Evolutionary conservation across 495 filamentous ascomycete genomes (phyloP).

Genomic region (Xylaria bambusicola): DNA sequence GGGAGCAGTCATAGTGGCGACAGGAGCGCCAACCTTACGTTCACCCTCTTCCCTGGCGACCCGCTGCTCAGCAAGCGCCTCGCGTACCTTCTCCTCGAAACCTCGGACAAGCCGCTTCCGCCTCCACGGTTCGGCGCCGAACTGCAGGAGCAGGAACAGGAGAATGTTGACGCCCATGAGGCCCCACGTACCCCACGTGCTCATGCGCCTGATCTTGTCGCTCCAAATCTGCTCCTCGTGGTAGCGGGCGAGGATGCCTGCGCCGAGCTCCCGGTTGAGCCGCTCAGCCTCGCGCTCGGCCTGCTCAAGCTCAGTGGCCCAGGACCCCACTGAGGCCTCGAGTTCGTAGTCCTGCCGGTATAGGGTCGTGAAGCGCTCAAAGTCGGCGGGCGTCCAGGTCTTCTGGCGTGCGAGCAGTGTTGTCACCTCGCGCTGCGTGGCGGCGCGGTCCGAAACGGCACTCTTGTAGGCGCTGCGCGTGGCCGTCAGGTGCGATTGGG

Average conservation of each 20-base stretch:
- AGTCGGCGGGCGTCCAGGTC: constrained; percentile 80
- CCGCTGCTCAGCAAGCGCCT: constrained; percentile 70
- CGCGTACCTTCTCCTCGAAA: constrained; percentile 62
- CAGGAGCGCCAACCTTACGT: constrained; percentile 8
- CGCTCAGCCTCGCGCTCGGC: constrained; percentile 79
- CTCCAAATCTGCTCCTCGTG: constrained; percentile 99
- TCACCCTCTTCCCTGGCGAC: constrained; percentile 23
- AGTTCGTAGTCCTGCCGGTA: constrained; percentile 93
- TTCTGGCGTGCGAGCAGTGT: constrained; percentile 91
- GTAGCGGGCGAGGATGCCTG: constrained; percentile 82
- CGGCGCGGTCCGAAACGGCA: constrained; percentile 74
- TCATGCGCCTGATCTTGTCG: constrained; percentile 93
- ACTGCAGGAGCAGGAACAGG: constrained; percentile 83
- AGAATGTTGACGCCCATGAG: constrained; percentile 96
- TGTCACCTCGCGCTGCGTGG: constrained; percentile 94
- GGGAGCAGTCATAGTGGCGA: constrained; percentile 17
- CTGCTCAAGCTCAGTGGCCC: constrained; percentile 67
- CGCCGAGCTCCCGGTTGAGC: constrained; percentile 69
- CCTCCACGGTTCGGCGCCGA: constrained; percentile 94
- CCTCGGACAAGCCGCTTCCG: constrained; percentile 75
- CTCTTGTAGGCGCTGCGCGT: constrained; percentile 75
- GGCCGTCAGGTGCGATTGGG: constrained; percentile 64
- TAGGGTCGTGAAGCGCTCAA: constrained; percentile 91
- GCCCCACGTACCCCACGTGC: constrained; percentile 97
- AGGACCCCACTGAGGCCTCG: constrained; percentile 79